These are phyloP conservation scores for Eucalyptus viminalis DNA, from an alignment of 345 rosid species.

Conservation along the genomic window DNA sequence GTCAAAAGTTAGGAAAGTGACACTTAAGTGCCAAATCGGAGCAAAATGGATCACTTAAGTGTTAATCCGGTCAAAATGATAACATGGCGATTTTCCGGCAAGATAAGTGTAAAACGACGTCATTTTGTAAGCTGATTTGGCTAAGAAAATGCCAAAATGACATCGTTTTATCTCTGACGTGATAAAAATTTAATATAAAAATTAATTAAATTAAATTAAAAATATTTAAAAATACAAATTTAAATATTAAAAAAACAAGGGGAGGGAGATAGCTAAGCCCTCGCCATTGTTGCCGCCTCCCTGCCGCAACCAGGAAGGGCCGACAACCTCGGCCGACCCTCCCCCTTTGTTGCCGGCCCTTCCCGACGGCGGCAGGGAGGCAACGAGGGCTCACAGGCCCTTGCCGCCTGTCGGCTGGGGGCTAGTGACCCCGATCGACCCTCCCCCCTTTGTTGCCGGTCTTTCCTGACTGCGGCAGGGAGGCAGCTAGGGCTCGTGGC, in stretches of 20 bases:
- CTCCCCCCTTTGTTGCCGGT: rapidly evolving
- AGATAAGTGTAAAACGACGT: too few species aligned
- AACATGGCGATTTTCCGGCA: rapidly evolving
- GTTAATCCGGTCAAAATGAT: rapidly evolving
- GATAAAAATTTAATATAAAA: too few species aligned
- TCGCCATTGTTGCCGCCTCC: rapidly evolving
- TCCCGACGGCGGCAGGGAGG: rapidly evolving
- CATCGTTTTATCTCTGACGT: too few species aligned
- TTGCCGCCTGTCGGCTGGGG: rapidly evolving
- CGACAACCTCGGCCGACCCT: too few species aligned
- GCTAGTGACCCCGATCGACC: rapidly evolving
- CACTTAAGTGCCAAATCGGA: rapidly evolving
- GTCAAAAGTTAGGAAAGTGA: rapidly evolving
- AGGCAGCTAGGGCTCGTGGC: too few species aligned
- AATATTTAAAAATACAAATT: too few species aligned
- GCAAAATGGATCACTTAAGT: too few species aligned
- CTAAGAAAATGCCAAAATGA: too few species aligned
- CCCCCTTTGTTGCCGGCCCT: rapidly evolving
- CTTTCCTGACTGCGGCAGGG: rapidly evolving
- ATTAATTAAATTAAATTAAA: too few species aligned
- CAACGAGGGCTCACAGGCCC: too few species aligned
- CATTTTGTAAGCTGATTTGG: rapidly evolving
- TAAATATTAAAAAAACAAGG: too few species aligned
- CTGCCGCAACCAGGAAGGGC: rapidly evolving
- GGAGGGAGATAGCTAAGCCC: rapidly evolving